These are phyloP conservation scores for Claviceps sp. DNA, from an alignment of 2,329 filamentous ascomycete species.

Conservation along the genomic window DNA sequence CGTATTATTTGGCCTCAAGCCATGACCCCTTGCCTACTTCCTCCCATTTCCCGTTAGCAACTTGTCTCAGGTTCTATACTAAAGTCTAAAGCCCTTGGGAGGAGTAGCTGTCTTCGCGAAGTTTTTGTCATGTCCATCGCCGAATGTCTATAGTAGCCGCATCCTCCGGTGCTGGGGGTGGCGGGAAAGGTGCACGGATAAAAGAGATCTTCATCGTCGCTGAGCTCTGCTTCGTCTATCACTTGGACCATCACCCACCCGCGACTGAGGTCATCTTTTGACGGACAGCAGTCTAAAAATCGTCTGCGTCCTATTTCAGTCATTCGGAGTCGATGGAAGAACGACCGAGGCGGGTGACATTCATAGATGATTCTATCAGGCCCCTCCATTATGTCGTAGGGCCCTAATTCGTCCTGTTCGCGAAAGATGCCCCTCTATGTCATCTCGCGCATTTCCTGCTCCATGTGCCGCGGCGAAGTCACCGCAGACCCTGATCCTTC, in stretches of 20 bases:
- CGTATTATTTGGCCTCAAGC: background rate
- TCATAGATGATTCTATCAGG: slow-evolving; percentile 11
- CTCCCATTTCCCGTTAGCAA: background rate
- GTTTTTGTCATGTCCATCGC: background rate
- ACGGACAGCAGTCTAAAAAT: background rate
- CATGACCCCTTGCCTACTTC: background rate
- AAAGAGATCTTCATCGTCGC: background rate
- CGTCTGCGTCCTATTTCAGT: background rate
- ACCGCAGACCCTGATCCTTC: slow-evolving; percentile 12
- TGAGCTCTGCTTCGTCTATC: background rate
- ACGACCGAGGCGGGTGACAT: slow-evolving; percentile 1
- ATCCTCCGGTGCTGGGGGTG: background rate
- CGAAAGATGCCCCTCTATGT: slow-evolving; percentile 29
- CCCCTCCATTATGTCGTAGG: slow-evolving; percentile 21
- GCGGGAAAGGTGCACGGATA: background rate
- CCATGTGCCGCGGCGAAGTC: slow-evolving; percentile 14
- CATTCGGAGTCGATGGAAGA: background rate
- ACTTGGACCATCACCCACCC: slow-evolving; percentile 7
- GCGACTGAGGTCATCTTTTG: slow-evolving; percentile 3
- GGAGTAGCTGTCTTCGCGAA: background rate
- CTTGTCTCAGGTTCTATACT: background rate
- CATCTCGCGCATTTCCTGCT: slow-evolving; percentile 33
- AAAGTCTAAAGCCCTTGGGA: background rate
- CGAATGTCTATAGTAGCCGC: background rate
- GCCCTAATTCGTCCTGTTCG: slow-evolving; percentile 13